Evolutionary conservation across 1,284 basidiomycete genomes (phyloP), one percentile per base, ranked within the genome.

Genomic region (Cryptococcus sp.): DNA sequence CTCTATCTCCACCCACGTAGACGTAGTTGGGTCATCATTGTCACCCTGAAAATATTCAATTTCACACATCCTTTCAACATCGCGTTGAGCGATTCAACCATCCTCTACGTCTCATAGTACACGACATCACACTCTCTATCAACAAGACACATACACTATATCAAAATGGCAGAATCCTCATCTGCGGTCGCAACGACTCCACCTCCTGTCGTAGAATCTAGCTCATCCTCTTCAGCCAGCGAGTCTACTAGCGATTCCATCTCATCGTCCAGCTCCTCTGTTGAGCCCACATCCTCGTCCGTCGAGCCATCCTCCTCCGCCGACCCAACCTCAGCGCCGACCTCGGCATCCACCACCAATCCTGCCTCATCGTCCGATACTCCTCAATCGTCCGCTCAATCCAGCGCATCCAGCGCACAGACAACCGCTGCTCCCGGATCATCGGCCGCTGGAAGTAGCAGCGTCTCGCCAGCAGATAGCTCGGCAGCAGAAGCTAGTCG

Each of bases 311-410:
- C 52, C 13, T 16, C 42, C 9, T 4, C 41, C 13, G 24, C 52
- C 24, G 13, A 48, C 14, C 14, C 37, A 7, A n/a, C 7, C n/a
- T 5, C 37, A 18, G 16, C 37, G 5, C 5, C 4, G 16, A 21
- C 7, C 21, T 21, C 19, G 10, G 23, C 23, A 43, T 5, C 41
- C 11, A 22, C 41, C 41, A 22, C 41, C 41, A 19, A 19, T 43
- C 41, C 22, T 36, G 37, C 49, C 16, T 45, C 48, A 25, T n/a
- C 54, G 14, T 24, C 50, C 4, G 23, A 16, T 19, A 42, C 13
- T 45, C 52, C 24, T 46, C 55, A 28, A 49, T 59, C 31, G 53
- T 52, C 41, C 45, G 50, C 4, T 16, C 48, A 22, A n/a, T 25
- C 39, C 11, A 40, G 46, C n/a, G 37, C 48, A 16, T 39, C 54